A percentile compares a stretch with the other conserved stretches of the same genome.
Conservation (phyloP, 768 basidiomycete genomes). For the Chalciporus sphaerocephalus region DNA sequence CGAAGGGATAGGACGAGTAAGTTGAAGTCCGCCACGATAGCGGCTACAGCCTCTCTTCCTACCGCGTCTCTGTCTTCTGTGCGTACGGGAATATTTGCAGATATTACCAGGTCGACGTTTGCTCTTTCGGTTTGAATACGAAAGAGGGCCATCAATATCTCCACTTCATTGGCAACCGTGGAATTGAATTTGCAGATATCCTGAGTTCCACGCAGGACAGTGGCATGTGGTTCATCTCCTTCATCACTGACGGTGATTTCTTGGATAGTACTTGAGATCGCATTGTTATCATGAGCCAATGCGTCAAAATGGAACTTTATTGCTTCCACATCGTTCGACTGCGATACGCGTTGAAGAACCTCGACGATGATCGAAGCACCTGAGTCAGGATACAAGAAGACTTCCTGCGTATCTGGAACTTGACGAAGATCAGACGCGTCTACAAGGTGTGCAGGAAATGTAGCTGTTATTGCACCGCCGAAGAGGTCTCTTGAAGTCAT, state of each 20-base stretch:
- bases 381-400: conserved; percentile 70
- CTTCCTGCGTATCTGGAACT: conserved; percentile 93
- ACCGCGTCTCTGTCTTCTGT: conserved; percentile 32
- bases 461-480: conserved; percentile 76
- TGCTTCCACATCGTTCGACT: conserved; percentile 53
- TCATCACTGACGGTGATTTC: conserved; percentile 39
- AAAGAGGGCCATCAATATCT: conserved; percentile 77
- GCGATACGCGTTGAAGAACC: conserved; percentile 69
- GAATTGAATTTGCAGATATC: conserved; percentile 73
- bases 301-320: conserved; percentile 88
- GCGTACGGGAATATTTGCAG: conserved; percentile 74
- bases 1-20: conserved; percentile 52
- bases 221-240: conserved; percentile 49
- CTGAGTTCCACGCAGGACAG: conserved; percentile 67
- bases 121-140: conserved; percentile 55
- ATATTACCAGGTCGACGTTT: conserved; percentile 76
- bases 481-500: conserved; percentile 49
- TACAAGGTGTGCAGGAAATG: conserved; percentile 52
- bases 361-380: conserved; percentile 79
- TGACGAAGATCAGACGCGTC: conserved; percentile 84
- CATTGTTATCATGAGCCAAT: conserved; percentile 86
- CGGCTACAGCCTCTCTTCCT: conserved; percentile 30
- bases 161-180: conserved; percentile 57
- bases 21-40: conserved; percentile 45
- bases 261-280: conserved; percentile 46